Evolutionary conservation across 805 yeast genomes (phyloP).

Genomic region (Nakazawaea ernobii): DNA sequence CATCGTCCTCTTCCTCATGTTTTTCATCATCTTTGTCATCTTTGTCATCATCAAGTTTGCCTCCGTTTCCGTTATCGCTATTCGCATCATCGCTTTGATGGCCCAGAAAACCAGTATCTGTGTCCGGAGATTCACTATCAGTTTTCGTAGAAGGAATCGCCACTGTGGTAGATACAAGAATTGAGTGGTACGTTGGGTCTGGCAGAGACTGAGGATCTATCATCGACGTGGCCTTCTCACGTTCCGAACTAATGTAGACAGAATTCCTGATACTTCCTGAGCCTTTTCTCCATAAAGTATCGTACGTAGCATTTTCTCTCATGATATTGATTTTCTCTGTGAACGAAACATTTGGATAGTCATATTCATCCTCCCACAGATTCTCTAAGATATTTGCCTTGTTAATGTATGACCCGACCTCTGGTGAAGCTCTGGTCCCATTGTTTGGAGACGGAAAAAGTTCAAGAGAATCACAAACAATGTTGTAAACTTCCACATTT

Average conservation of each 20-base stretch:
- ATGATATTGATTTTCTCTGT: slow-evolving; percentile 36
- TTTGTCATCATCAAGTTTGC: background rate
- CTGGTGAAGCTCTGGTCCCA: slow-evolving; percentile 34
- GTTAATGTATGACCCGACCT: slow-evolving; percentile 18
- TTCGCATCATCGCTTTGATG: no score
- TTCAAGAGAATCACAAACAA: slow-evolving; percentile 60
- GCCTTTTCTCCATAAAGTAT: slow-evolving; percentile 26
- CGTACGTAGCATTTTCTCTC: slow-evolving; percentile 46
- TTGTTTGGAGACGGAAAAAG: slow-evolving; percentile 54
- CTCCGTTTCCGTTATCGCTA: background rate
- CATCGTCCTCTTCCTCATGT: slow-evolving; percentile 14
- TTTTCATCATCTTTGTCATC: background rate
- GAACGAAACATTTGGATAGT: slow-evolving; percentile 48
- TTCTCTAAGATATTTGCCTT: slow-evolving; percentile 25
- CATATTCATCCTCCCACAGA: slow-evolving; percentile 41
- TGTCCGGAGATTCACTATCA: no score
- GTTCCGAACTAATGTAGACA: background rate
- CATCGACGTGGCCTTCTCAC: background rate
- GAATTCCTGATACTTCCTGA: background rate
- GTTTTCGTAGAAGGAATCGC: no score
- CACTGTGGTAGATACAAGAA: no score
- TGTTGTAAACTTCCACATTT: slow-evolving; percentile 68
- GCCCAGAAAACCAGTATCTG: no score
- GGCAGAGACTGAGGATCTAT: no score
- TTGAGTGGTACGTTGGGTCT: no score